Evolutionary conservation across 768 basidiomycete species (phyloP).

Genomic region (Amanita thiersii): DNA sequence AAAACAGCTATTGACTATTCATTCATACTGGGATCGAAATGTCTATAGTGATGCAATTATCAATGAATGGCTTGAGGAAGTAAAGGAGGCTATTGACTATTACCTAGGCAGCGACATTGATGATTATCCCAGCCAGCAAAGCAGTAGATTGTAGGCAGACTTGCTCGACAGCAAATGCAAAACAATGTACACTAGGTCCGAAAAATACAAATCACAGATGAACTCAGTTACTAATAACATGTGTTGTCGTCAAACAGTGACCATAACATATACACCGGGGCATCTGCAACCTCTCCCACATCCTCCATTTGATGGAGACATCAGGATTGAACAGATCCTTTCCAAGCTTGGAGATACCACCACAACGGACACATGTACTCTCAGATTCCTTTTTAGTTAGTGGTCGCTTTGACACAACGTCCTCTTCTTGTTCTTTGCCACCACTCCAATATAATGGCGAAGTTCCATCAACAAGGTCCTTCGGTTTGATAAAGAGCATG

Average conservation of each 20-base stretch:
- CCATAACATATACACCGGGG: slow-evolving; percentile 67
- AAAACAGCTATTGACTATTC: slow-evolving; percentile 22
- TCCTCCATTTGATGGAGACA: slow-evolving; percentile 37
- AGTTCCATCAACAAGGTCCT: slow-evolving; percentile 61
- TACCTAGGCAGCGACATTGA: slow-evolving; percentile 19
- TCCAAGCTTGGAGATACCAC: slow-evolving; percentile 42
- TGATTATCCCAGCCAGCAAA: not conserved
- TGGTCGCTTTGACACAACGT: slow-evolving; percentile 58
- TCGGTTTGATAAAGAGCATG: slow-evolving; percentile 62
- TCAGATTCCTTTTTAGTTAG: slow-evolving; percentile 30
- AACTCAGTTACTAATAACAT: not conserved
- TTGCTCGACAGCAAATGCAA: too few relatives aligned
- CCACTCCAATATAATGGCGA: slow-evolving; percentile 30
- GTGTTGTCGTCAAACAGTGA: slow-evolving; percentile 24
- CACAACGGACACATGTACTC: slow-evolving; percentile 55
- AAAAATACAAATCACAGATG: not conserved
- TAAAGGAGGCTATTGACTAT: slow-evolving; percentile 21
- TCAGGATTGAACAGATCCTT: slow-evolving; percentile 18
- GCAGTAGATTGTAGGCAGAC: not conserved
- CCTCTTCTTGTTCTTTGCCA: slow-evolving; percentile 32
- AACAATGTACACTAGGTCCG: too few relatives aligned
- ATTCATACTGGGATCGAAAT: slow-evolving; percentile 34
- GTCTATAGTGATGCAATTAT: slow-evolving; percentile 33
- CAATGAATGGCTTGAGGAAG: slow-evolving; percentile 40
- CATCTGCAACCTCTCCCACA: slow-evolving; percentile 60